These are phyloP conservation scores for Neoscytalidium dimidiatum DNA, from an alignment of 2,329 filamentous ascomycete species.

Conservation along the genomic window DNA sequence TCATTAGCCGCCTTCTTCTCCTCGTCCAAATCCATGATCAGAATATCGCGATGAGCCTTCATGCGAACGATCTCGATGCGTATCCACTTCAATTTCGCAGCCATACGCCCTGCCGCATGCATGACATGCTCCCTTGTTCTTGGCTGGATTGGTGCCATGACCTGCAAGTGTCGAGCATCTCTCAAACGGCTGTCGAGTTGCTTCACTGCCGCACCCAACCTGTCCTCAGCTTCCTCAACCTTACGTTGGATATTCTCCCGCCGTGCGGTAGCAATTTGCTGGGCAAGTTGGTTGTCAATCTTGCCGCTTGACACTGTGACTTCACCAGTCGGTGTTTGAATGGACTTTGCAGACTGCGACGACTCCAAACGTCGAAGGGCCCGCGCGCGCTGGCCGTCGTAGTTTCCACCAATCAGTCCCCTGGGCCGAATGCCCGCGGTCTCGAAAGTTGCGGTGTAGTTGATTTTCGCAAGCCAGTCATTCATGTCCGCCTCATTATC, in stretches of 20 bases:
- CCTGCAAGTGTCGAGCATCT: conserved; percentile 86
- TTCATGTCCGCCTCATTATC: conserved; percentile 91
- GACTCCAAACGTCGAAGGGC: conserved; percentile 72
- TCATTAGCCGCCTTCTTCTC: conserved; percentile 55
- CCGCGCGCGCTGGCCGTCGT: conserved; percentile 76
- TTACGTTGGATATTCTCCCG: conserved; percentile 81
- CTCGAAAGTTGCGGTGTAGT: conserved; percentile 92
- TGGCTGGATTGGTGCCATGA: conserved; percentile 87
- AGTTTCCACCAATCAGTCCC: conserved; percentile 79
- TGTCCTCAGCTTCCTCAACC: conserved; percentile 80
- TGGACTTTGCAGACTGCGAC: conserved; percentile 54
- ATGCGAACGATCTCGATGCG: conserved; percentile 90
- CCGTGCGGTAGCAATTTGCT: conserved; percentile 81
- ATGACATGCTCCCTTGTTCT: conserved; percentile 85
- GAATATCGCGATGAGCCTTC: conserved; percentile 86
- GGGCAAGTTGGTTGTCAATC: conserved; percentile 79
- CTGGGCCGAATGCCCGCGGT: conserved; percentile 90
- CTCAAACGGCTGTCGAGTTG: conserved; percentile 80
- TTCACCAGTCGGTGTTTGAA: conserved; percentile 72
- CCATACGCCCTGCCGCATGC: conserved; percentile 79
- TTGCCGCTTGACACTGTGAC: conserved; percentile 71
- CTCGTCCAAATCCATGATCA: conserved; percentile 82
- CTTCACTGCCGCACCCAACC: conserved; percentile 70
- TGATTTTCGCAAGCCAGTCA: conserved; percentile 94
- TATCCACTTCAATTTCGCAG: conserved; percentile 91